Conservation (phyloP, 148 eudicot genomes). For the Mesembryanthemum crystallinum region DNA sequence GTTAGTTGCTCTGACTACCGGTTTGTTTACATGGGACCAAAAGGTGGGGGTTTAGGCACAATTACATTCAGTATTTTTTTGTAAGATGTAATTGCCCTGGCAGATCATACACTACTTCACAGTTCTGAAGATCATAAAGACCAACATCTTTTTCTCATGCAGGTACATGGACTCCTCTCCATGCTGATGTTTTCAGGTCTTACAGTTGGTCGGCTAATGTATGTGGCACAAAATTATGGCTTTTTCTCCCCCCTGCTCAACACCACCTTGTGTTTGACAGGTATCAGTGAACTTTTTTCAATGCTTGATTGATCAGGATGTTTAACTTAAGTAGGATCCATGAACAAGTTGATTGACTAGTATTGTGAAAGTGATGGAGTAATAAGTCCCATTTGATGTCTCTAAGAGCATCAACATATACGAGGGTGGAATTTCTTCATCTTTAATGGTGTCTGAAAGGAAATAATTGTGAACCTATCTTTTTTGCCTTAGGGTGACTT, state of each 20-base stretch:
- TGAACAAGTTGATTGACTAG: constrained; percentile 1
- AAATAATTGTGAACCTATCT: too few relatives aligned
- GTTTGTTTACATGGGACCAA: constrained; percentile 98
- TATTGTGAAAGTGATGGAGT: constrained; percentile 2
- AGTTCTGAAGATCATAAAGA: constrained; percentile 4
- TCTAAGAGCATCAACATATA: not conserved
- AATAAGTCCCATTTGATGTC: not conserved
- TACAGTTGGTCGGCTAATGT: constrained; percentile 99
- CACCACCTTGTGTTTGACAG: constrained; percentile 83
- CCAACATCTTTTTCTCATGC: constrained; percentile 23
- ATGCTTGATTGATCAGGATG: not conserved
- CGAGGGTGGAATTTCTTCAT: not conserved
- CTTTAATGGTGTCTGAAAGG: not conserved
- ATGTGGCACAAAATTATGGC: constrained; percentile 90
- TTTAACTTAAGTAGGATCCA: not conserved
- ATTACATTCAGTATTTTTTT: constrained; percentile 23
- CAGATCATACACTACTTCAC: constrained; percentile 4
- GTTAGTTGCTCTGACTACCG: constrained; percentile 95
- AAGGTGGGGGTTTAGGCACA: constrained; percentile 60
- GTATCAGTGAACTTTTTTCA: constrained; percentile 29
- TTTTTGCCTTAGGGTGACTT: not conserved
- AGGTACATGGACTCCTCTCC: constrained; percentile 99
- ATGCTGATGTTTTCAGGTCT: constrained; percentile 98
- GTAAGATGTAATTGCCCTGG: constrained; percentile 17
- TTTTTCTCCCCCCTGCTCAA: constrained; percentile 78